phyloP scores from a whole-genome alignment of 2,329 filamentous ascomycete genomes.

The Alternaria sp. region DNA sequence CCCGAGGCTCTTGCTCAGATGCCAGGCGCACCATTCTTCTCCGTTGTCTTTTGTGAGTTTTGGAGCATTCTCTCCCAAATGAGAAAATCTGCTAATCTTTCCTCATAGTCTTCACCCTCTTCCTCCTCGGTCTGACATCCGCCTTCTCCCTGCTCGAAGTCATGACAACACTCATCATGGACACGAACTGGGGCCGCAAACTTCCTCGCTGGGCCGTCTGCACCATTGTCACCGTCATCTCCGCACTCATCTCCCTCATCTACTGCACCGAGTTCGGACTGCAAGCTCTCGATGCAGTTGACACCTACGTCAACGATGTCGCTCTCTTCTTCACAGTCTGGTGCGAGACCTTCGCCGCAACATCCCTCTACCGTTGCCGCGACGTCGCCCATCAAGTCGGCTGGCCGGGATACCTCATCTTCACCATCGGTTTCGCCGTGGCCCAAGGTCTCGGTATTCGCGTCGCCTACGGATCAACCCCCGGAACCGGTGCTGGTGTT shows the following conservation, averaged over 20 bases:
- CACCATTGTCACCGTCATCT: constrained; percentile 48
- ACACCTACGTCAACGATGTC: constrained; percentile 61
- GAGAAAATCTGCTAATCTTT: not conserved
- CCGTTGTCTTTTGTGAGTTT: constrained; percentile 52
- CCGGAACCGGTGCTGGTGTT: constrained; percentile 54
- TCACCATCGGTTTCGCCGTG: constrained; percentile 58
- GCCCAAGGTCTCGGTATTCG: constrained; percentile 58
- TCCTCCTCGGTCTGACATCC: constrained; percentile 62
- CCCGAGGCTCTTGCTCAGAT: constrained; percentile 61
- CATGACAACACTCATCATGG: constrained; percentile 58
- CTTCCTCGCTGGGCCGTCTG: constrained; percentile 15
- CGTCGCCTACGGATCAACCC: constrained; percentile 52
- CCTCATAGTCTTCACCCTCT: constrained; percentile 57
- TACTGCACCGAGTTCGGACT: constrained; percentile 64
- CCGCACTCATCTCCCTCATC: constrained; percentile 56
- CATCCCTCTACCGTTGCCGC: constrained; percentile 58
- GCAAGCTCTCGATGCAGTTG: constrained; percentile 59
- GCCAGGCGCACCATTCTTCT: constrained; percentile 62
- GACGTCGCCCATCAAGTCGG: constrained; percentile 54
- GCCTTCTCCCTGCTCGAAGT: constrained; percentile 64
- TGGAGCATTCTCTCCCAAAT: no score
- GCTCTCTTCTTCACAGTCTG: constrained; percentile 58
- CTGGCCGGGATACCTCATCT: constrained; percentile 48
- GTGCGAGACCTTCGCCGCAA: constrained; percentile 57
- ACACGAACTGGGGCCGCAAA: constrained; percentile 53